These are phyloP conservation scores for Trichoderma brevicompactum DNA, from an alignment of 2,329 filamentous ascomycete genomes.

Conservation along the genomic window DNA sequence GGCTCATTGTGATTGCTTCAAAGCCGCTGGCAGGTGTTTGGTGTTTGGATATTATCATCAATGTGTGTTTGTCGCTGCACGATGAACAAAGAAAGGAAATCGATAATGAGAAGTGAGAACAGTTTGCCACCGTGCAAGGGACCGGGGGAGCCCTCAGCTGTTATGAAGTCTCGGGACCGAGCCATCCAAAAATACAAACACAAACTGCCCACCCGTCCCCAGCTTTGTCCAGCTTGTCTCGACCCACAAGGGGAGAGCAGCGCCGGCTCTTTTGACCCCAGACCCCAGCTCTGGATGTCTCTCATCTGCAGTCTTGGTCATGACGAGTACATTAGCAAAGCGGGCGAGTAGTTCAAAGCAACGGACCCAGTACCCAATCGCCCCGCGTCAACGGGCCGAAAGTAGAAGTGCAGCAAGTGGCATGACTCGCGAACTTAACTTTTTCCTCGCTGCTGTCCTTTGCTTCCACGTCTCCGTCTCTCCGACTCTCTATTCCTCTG, in stretches of 20 bases:
- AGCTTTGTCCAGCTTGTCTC: conserved; percentile 14
- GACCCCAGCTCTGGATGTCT: conserved; percentile 20
- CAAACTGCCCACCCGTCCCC: conserved; percentile 11
- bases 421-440: conserved; percentile 12
- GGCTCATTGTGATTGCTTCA: not conserved
- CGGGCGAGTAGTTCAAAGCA: not conserved
- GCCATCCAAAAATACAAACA: conserved; percentile 19
- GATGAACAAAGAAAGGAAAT: not conserved
- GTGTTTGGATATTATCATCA: not conserved
- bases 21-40: not conserved
- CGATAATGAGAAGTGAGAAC: not conserved
- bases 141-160: conserved; percentile 11
- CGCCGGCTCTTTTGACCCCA: conserved; percentile 19
- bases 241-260: conserved; percentile 20
- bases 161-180: conserved; percentile 17
- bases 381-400: conserved; percentile 22
- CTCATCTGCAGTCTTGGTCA: conserved; percentile 7
- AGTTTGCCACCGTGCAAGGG: conserved; percentile 7
- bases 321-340: conserved; percentile 7
- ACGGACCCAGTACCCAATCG: not conserved
- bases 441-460: not conserved
- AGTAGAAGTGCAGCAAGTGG: not conserved
- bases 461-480: not conserved
- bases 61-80: not conserved
- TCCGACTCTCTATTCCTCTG: not conserved